Base-by-base conservation (phyloP, 345 rosid genomes). In the Salix koriyanagi region DNA sequence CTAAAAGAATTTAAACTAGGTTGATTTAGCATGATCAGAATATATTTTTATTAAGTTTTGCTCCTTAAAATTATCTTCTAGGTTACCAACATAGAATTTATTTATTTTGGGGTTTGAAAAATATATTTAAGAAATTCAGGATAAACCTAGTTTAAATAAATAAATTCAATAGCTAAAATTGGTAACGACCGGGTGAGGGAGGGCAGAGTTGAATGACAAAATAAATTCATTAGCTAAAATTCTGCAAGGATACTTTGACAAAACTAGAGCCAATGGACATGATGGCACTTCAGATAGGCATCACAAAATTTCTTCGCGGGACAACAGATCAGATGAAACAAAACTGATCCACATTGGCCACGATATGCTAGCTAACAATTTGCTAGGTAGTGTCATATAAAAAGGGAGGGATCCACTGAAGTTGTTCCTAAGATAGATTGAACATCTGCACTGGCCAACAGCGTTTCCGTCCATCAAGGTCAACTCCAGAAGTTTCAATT, bases 381-480 rank as follows among this genome's bases (percentile, higher is more conserved):
- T 30, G 58, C 62, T 10, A 30, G 13, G 50, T 16, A 37, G 69
- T 26, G 6, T 62, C 4, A 52, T 25, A 13, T 70, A 21, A 48
- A 18, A 13, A 7, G 30, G 28, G 14, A 7, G 30, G 28, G 14
- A 6, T 46, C 60, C 21, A 41, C 6, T 44, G 25, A 44, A 67
- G 46, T 30, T 36, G n/a, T 34, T 48, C 37, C 79, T 84, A 94
- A 5, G 87, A 82, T 26, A 95, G 73, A 79, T 89, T 90, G 82
- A 93, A 96, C 30, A 93, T 88, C 80, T 96, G 99, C 68, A 83
- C 91, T 0, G 98, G 97, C 89, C 86, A 90, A 71, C 72, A 66
- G n/a, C 78, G 83, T 75, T 89, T 91, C 82, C 74, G 81, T 58
- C 97, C 94, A 68, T 86, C 82, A 19, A 73, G 65, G 77, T 88